phyloP scores from a whole-genome alignment of 169 alveolate genomes.

The Eimeria praecox region DNA sequence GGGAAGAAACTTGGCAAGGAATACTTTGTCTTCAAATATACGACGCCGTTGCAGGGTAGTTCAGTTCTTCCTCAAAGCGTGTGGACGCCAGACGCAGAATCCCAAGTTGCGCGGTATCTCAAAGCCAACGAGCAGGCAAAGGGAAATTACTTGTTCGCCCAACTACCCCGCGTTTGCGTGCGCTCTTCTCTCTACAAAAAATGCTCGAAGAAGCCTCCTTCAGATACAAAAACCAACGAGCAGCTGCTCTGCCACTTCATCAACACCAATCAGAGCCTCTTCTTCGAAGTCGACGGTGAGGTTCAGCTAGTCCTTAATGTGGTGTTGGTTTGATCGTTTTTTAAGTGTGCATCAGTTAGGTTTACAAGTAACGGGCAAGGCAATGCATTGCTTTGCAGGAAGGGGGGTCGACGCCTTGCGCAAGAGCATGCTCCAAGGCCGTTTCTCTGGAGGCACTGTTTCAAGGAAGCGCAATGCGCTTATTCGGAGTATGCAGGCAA shows the following conservation, averaged over 20 bases:
- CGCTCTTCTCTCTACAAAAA: background rate
- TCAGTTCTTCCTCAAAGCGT: constrained; percentile 34
- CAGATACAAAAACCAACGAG: background rate
- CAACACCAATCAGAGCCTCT: constrained; percentile 28
- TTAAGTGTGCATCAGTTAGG: background rate
- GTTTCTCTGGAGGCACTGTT: background rate
- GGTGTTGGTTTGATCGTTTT: background rate
- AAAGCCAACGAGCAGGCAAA: background rate
- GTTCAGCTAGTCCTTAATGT: background rate
- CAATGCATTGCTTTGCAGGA: constrained; percentile 8
- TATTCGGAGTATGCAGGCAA: constrained; percentile 1
- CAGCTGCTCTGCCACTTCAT: constrained; percentile 62
- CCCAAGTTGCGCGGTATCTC: constrained; percentile 42
- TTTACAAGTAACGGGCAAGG: background rate
- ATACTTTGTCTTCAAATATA: constrained; percentile 50
- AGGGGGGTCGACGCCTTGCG: constrained; percentile 32
- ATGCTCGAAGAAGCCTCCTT: constrained; percentile 38
- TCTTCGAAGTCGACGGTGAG: constrained; percentile 69
- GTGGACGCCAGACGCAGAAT: constrained; percentile 28
- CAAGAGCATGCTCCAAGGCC: constrained; percentile 38
- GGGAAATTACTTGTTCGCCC: constrained; percentile 1
- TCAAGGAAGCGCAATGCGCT: background rate
- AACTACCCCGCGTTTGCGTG: constrained; percentile 65
- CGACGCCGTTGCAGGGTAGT: background rate
- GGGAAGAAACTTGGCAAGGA: constrained; percentile 30